A percentile compares a stretch with the other conserved stretches of the same genome.
Conservation (phyloP, 2,329 filamentous ascomycete species). For the Nannizziopsis barbatae region DNA sequence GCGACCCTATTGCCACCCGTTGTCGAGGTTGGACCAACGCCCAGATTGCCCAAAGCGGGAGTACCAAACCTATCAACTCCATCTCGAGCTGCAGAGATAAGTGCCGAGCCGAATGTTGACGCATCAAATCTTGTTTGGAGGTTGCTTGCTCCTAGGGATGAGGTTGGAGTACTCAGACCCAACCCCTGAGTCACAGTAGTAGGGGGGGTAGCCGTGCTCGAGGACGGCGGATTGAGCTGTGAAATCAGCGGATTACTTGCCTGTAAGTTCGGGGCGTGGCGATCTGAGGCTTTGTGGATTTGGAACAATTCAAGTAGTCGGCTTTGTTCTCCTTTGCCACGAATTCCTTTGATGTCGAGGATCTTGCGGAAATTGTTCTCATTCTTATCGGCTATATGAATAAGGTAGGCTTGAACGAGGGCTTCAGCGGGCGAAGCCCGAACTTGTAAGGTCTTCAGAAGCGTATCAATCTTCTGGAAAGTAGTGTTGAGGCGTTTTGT, state of each 20-base stretch:
- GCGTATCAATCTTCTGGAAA: slow-evolving; percentile 77
- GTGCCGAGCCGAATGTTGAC: slow-evolving; percentile 68
- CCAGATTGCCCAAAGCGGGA: slow-evolving; percentile 33
- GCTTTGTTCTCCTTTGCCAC: slow-evolving; percentile 64
- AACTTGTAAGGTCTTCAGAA: slow-evolving; percentile 94
- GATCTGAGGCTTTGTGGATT: slow-evolving; percentile 58
- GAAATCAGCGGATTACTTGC: slow-evolving; percentile 60
- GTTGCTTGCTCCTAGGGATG: slow-evolving; percentile 32
- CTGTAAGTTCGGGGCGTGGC: slow-evolving; percentile 56
- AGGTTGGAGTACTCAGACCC: slow-evolving; percentile 35
- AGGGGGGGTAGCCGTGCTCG: slow-evolving; percentile 26
- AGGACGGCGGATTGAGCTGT: slow-evolving; percentile 40
- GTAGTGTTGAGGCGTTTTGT: slow-evolving; percentile 73
- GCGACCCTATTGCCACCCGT: slow-evolving; percentile 18
- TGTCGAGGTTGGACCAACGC: slow-evolving; percentile 13
- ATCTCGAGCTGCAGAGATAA: slow-evolving; percentile 79
- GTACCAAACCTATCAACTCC: slow-evolving; percentile 68
- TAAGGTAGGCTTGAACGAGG: slow-evolving; percentile 91
- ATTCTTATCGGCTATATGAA: slow-evolving; percentile 87
- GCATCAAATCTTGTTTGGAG: slow-evolving; percentile 58
- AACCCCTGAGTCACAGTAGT: slow-evolving; percentile 33
- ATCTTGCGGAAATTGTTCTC: slow-evolving; percentile 95
- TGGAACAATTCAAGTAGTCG: slow-evolving; percentile 85
- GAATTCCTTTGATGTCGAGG: slow-evolving; percentile 86
- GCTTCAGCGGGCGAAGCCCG: slow-evolving; percentile 83